phyloP scores from a whole-genome alignment of 2,329 filamentous ascomycete genomes.

The Diaporthe eres region DNA sequence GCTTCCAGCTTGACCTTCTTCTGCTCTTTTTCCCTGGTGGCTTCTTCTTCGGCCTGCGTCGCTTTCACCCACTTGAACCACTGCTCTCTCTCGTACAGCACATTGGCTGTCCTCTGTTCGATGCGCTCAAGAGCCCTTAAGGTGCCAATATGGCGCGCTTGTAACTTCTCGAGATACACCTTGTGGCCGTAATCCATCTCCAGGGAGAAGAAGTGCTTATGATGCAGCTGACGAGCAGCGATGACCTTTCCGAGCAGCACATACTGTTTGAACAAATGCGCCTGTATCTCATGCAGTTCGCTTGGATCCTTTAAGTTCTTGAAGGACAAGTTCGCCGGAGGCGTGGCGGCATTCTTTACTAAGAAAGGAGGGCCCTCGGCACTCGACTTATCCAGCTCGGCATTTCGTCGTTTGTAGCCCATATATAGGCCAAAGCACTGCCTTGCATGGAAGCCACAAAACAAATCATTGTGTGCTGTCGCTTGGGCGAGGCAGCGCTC shows the following conservation, averaged over 20 bases:
- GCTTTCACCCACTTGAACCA: constrained; percentile 64
- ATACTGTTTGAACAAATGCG: constrained; percentile 55
- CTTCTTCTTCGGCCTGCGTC: constrained; percentile 61
- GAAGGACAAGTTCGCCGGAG: constrained; percentile 58
- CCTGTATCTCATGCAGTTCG: constrained; percentile 55
- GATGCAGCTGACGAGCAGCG: constrained; percentile 43
- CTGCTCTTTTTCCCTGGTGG: constrained; percentile 60
- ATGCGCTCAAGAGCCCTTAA: constrained; percentile 57
- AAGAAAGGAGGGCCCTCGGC: constrained; percentile 55
- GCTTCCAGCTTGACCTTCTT: constrained; percentile 64
- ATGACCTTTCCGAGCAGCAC: constrained; percentile 46
- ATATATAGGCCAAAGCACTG: constrained; percentile 61
- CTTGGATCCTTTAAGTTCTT: constrained; percentile 53
- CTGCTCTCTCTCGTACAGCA: constrained; percentile 61
- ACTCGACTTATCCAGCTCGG: constrained; percentile 56
- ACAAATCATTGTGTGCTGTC: constrained; percentile 57
- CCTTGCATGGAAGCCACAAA: constrained; percentile 57
- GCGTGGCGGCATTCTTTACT: constrained; percentile 47
- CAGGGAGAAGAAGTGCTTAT: constrained; percentile 50
- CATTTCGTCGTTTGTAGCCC: constrained; percentile 64
- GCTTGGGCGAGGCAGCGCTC: constrained; percentile 52
- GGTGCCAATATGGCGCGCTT: constrained; percentile 50
- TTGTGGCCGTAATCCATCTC: constrained; percentile 52
- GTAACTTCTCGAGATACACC: constrained; percentile 49
- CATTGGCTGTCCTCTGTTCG: constrained; percentile 56